Evolutionary conservation across 2,329 filamentous ascomycete genomes (phyloP), one percentile per base, ranked within the genome.

Genomic region (Chaetomiaceae sp.): DNA sequence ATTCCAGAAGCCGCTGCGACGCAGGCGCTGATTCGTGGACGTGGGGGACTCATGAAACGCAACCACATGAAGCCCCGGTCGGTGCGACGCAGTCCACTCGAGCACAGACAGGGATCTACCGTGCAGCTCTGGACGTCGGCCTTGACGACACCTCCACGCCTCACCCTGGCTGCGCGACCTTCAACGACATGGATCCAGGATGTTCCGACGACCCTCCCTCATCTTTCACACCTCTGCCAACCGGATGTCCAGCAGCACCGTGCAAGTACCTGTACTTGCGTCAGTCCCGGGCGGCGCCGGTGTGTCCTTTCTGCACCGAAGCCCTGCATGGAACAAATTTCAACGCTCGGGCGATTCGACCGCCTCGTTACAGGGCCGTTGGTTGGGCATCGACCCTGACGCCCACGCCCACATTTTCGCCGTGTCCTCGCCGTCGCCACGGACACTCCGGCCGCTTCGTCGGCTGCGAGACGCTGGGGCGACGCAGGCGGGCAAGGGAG

Each of bases 141-240:
- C 47, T 65, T 62, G 62, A 66, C 64, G 62, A 64, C 61, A 64
- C n/a, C n/a, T n/a, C 62, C 19, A 60, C 59, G 51, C 48, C 40
- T 37, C 44, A 38, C 46, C 55, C 50, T 50, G 48, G 48, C 48
- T 46, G 37, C 50, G 51, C 46, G 53, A 59, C 18, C 4, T 47
- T 57, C 60, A 57, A 64, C 59, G 60, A 64, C 66, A 67, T 65
- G 67, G 67, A 67, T 67, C 66, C 62, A 60, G 65, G 66, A 59
- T 68, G 59, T 55, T 63, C 10, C 19, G 49, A 19, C 46, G 39
- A 35, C 50, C 48, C 47, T 54, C 57, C 50, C 50, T 55, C 51
- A 50, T 58, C 52, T n/a, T 50, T 53, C 60, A 58, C 56, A 56
- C 11, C 51, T 51, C 51, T 29, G n/a, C 17, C 24, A 37, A 32